Base-by-base conservation (phyloP, 2,329 filamentous ascomycete species). In the Chrysoporthe puriensis region DNA sequence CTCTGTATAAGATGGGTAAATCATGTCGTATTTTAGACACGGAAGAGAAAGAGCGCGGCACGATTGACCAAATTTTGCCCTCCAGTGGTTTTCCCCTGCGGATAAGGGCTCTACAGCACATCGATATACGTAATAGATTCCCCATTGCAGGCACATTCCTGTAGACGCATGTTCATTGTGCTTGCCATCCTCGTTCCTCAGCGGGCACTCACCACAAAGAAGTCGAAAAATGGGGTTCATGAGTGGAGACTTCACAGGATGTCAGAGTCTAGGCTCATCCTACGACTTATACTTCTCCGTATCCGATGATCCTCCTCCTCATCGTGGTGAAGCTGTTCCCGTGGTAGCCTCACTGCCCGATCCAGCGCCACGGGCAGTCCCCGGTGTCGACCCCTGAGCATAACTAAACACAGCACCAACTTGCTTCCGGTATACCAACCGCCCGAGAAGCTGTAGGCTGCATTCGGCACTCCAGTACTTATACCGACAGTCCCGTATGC, bases 401-500 rank as follows among this genome's bases (percentile, higher is more conserved):
- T 86, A 40, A 89, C 86, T 8, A 82, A 82, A 67, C 85, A 83
- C 57, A 89, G 74, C 21, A 88, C 82, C 36, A 90, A 71, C 76
- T 89, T 90, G 71, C 82, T 85, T 7, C 83, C 79, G 0, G 79
- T 77, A 57, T 84, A 83, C 80, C 85, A 87, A 0, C 82, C 81
- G 0, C 86, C 86, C 59, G 81, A 81, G 68, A 89, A 86, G 58
- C 84, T 86, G 72, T 84, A 87, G 8, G 83, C 79, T 68, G 81
- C 76, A 4, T 80, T 77, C 0, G 86, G 84, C 16, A 86, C 76
- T 0, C 87, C 87, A 2, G 85, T 81, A 63, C 82, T 85, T 26
- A 89, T 82, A 1, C 87, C 86, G 4, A 89, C 86, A 65, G 85
- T 87, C 8, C 86, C 86, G 71, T 89, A 89, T 0, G 81, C 85